Evolutionary conservation across 2,329 filamentous ascomycete species (phyloP).

Genomic region (Xylaria sp.): DNA sequence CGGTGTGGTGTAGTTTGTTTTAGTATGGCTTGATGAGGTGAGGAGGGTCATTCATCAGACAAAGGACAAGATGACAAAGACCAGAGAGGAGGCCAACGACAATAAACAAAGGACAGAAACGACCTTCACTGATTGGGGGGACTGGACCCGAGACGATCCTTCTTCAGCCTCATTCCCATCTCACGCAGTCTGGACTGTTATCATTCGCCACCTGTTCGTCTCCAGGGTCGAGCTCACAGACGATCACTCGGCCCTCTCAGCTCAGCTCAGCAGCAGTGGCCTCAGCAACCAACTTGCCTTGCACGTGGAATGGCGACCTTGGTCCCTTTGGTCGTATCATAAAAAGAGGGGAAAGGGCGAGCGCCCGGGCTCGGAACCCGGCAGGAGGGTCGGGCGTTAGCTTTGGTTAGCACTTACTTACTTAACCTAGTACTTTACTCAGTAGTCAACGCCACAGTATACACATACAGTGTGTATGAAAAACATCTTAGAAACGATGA

Average conservation of each 20-base stretch:
- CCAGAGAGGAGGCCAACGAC: constrained; percentile 10
- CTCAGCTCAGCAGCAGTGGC: constrained; percentile 22
- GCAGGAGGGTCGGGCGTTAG: background rate
- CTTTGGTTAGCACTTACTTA: no score
- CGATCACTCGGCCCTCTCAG: constrained; percentile 14
- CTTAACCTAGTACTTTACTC: no score
- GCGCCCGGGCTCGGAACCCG: constrained; percentile 29
- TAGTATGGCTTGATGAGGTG: no score
- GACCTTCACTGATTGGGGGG: constrained; percentile 27
- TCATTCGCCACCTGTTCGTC: constrained; percentile 28
- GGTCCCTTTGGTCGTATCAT: constrained; percentile 16
- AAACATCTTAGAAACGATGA: background rate
- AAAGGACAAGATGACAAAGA: background rate
- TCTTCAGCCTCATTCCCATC: constrained; percentile 41
- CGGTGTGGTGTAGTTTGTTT: background rate
- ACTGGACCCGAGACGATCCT: constrained; percentile 22
- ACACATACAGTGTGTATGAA: constrained; percentile 3
- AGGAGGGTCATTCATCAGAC: background rate
- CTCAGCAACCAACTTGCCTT: constrained; percentile 28
- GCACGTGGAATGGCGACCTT: constrained; percentile 26
- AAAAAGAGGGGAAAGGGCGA: constrained; percentile 36
- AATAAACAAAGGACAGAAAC: constrained; percentile 20
- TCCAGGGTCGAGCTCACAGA: constrained; percentile 16
- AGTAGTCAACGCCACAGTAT: background rate
- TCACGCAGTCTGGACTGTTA: constrained; percentile 13